These are phyloP conservation scores for Citrus inodora DNA, from an alignment of 345 rosid species.

Conservation along the genomic window DNA sequence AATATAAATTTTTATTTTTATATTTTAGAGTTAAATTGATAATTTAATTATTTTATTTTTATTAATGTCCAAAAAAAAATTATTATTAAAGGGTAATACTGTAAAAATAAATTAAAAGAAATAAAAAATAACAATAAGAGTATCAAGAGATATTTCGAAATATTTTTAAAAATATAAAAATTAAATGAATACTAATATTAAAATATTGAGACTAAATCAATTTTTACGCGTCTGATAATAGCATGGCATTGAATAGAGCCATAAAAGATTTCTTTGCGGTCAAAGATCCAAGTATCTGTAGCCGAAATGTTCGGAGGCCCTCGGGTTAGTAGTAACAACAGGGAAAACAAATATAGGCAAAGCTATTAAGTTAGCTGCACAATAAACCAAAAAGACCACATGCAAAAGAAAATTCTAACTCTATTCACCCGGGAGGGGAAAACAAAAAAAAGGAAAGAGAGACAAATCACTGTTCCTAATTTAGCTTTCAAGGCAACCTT, in stretches of 20 bases:
- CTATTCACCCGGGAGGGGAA: not conserved
- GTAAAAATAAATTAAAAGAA: rapidly evolving
- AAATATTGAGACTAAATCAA: rapidly evolving
- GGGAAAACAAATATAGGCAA: not conserved
- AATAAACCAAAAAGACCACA: not conserved
- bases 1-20: no score
- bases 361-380: conserved; percentile 7
- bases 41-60: no score
- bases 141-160: no score
- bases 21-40: no score
- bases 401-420: conserved; percentile 8
- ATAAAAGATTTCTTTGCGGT: no score
- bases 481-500: conserved; percentile 36
- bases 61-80: no score
- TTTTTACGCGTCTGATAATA: no score
- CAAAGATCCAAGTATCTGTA: not conserved
- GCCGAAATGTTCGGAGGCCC: not conserved
- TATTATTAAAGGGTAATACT: no score
- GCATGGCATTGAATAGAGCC: no score
- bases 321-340: not conserved
- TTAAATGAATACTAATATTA: rapidly evolving
- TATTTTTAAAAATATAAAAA: no score
- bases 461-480: conserved; percentile 7
- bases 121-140: rapidly evolving
- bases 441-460: not conserved